Percentiles rank a stretch among this genome's conserved stretches.
phyloP scores from a whole-genome alignment of 352 stramenopile genomes.

The Globisporangium megalacanthum region DNA sequence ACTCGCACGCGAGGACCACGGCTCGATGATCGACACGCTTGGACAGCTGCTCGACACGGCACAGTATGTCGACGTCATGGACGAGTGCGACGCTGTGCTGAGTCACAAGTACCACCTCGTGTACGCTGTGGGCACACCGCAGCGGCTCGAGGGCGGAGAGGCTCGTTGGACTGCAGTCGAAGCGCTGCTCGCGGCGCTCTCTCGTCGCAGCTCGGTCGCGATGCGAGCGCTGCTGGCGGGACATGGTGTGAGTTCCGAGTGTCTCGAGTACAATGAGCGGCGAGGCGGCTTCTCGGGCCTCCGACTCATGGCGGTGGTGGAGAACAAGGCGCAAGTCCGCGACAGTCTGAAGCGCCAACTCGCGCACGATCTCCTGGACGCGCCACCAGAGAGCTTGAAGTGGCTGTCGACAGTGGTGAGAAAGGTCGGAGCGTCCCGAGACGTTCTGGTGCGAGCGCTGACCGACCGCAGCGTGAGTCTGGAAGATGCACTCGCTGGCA shows the following conservation, averaged over 20 bases:
- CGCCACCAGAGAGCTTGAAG: conserved; percentile 52
- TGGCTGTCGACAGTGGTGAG: conserved; percentile 45
- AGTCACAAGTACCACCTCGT: conserved; percentile 86
- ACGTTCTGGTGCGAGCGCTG: conserved; percentile 25
- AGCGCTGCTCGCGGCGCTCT: conserved; percentile 20
- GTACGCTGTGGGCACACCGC: conserved; percentile 65
- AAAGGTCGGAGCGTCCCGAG: conserved; percentile 4
- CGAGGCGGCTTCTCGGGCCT: conserved; percentile 37
- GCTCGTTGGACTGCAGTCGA: conserved; percentile 54
- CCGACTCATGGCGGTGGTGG: conserved; percentile 23
- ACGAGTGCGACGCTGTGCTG: conserved; percentile 86
- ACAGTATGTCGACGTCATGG: conserved; percentile 76
- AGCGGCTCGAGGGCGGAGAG: conserved; percentile 35
- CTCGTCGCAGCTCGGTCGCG: conserved; percentile 13
- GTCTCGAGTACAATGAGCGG: conserved; percentile 27
- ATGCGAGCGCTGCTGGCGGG: conserved; percentile 31
- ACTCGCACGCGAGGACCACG: conserved; percentile 2
- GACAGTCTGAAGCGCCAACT: conserved; percentile 33
- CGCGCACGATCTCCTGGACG: conserved; percentile 48
- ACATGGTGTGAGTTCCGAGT: conserved; percentile 27
- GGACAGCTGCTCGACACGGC: conserved; percentile 36
- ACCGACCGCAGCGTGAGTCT: conserved; percentile 26
- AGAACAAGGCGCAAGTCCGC: conserved; percentile 14
- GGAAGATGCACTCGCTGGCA: conserved; percentile 13
- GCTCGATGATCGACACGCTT: conserved; percentile 17